Conservation (phyloP, 2,329 filamentous ascomycete genomes). For the Myriosclerotinia scirpicola region DNA sequence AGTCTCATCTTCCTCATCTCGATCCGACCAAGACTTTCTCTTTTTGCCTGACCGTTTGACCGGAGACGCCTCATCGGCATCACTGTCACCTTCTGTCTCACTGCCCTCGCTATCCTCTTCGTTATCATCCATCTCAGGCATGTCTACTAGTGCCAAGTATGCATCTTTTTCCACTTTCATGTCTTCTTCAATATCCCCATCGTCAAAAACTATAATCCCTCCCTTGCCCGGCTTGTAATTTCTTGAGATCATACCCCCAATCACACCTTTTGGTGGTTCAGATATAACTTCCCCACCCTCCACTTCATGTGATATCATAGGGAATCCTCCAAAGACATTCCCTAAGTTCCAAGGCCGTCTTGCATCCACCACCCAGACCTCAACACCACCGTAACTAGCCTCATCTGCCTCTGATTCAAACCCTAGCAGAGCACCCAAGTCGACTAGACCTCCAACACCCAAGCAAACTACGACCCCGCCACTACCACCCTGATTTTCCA, state of each 20-base stretch:
- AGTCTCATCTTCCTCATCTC: conserved; percentile 62
- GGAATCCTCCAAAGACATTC: conserved; percentile 83
- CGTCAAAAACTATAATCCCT: conserved; percentile 91
- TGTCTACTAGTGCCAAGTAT: conserved; percentile 81
- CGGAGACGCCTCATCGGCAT: conserved; percentile 53
- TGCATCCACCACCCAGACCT: conserved; percentile 92
- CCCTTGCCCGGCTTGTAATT: conserved; percentile 76
- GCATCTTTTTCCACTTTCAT: conserved; percentile 73
- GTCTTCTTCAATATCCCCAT: conserved; percentile 90
- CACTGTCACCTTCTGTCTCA: conserved; percentile 57
- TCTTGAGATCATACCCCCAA: conserved; percentile 68
- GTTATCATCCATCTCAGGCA: conserved; percentile 76
- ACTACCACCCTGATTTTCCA: conserved; percentile 76
- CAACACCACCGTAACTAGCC: conserved; percentile 74
- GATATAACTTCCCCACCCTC: conserved; percentile 44
- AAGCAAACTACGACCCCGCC: conserved; percentile 90
- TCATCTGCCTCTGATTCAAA: conserved; percentile 67
- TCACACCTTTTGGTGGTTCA: conserved; percentile 64
- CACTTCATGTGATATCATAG: conserved; percentile 49
- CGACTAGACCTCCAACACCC: conserved; percentile 88
- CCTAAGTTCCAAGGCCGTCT: conserved; percentile 91
- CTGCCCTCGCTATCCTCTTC: conserved; percentile 51
- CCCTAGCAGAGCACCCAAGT: conserved; percentile 77
- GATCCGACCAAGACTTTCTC: conserved; percentile 75
- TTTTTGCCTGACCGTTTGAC: conserved; percentile 62